Evolutionary conservation across 768 basidiomycete species (phyloP), one percentile per base, ranked within the genome.

Genomic region (Xerocomellus amylosporus): DNA sequence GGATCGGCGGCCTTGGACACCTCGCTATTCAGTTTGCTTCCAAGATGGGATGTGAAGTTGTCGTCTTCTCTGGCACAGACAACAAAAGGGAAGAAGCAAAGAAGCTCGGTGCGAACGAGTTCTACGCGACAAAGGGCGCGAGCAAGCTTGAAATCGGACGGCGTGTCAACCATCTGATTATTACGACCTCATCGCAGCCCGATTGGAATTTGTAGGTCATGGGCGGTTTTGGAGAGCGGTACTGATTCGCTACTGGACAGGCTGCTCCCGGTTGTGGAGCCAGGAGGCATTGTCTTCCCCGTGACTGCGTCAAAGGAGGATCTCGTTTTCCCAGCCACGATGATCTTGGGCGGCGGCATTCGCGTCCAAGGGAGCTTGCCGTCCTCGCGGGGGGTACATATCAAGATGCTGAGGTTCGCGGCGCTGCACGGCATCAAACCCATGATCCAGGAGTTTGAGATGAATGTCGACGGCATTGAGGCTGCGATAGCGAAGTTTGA

Each of bases 1-100:
- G 72, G 0, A 9, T 75, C 22, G 74, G 74, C 2, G 73, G 74
- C 7, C 66, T 75, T 15, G 72, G 74, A 8, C 74, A 75, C 40
- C 70, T 75, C 31, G 72, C 70, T 7, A 67, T 75, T 33, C 71
- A 74, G 40, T 75, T 75, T 53, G 71, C 73, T 4, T 55, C 68
- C 33, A 75, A 73, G 59, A 74, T 74, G 69, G 74, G 74, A 14
- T 72, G 71, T 19, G 68, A 69, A 8, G 74, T 75, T 5, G 65
- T 71, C 45, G 74, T 70, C 6, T 69, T 74, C 30, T 74, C 71
- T 6, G 45, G 65, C 24, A 68, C 71, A 0, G 70, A 74, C 8
- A 47, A 42, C 24, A 75, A 75, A 54, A 67, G 39, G 42, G 63
- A 67, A 8, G 71, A 75, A 31, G 71, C 74, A 19, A 55, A 41